Evolutionary conservation across 257 asterid genomes (phyloP), one percentile per base, ranked within the genome.

Genomic region (Cruciata laevipes): DNA sequence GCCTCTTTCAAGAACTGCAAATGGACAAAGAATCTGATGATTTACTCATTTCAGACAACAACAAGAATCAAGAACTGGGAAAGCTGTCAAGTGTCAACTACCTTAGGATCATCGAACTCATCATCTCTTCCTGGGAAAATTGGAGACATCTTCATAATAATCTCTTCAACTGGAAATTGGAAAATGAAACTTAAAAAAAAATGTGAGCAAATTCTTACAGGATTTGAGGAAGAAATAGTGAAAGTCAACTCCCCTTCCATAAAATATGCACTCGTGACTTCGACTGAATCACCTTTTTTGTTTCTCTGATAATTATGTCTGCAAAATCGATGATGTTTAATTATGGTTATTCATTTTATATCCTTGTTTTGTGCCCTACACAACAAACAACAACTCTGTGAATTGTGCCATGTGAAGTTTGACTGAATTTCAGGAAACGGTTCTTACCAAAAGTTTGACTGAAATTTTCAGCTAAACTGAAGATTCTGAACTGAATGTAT

Each of bases 1-100:
- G 95, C 98, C 79, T 87, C 95, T 80, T 78, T 74, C 75, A 89
- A 68, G 79, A 91, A 87, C 98, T 89, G 75, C 25, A 74, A 61
- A 65, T 21, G 32, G 30, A 65, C 61, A 35, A 33, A 33, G 38
- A 33, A 33, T 33, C 8, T 33, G 8, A 33, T 33, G 38, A 40
- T 40, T 40, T 5, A 35, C 40, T 35, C 40, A 37, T 37, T 37
- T 9, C 42, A 37, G 42, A 37, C 42, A 1, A 8, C 42, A 37
- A 1, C 51, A 42, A 12, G 13, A 12, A 12, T 42, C 60, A 53
- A 8, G 27, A 20, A 53, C 60, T 53, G 20, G 25, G 60, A 53
- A 53, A 6, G 27, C 3, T 20, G 27, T 7, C 12, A 84, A n/a
- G n/a, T n/a, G n/a, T n/a, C n/a, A n/a, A n/a, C 87, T 65, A 87